Base-by-base conservation (phyloP, 495 filamentous ascomycete genomes). In the Glutinoglossum americanum region DNA sequence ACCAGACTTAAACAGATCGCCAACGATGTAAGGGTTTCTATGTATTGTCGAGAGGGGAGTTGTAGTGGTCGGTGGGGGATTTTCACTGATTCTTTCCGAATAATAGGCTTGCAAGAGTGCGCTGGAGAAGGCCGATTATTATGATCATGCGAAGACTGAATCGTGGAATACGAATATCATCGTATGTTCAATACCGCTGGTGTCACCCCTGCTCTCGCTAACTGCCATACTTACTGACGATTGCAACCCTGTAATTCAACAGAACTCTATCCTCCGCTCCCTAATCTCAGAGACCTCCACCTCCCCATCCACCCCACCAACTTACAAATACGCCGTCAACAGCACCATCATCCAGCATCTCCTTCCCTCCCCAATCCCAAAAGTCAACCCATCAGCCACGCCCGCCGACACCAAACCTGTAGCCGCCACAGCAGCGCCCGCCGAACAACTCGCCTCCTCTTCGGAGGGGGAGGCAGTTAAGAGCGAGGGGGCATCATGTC, bases 271-370 rank as follows among this genome's bases (percentile, higher is more conserved):
- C 72, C 84, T 98, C 58, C 81, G 85, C 66, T 76, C 81, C 54
- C 74, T 97, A 57, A 88, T 96, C 68, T 76, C 82, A 58, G 89
- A 94, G 63, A 83, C 87, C 45, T 54, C 65, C 17, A 64, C 70
- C 69, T n/a, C 59, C 56, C 49, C 75, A 73, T 58, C 67, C 27
- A 68, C 76, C 25, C 62, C 68, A 0, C 68, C 76, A 8, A 69
- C 70, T 17, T 93, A 82, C 76, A 95, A 96, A 69, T 98, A 86
- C 70, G 82, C 85, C 60, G 87, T 94, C 68, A 95, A 93, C 76
- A 93, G 86, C 75, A 97, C 89, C 62, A 96, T 97, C 66, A 92
- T 98, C 60, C 92, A 98, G 69, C 90, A 98, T 66, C 72, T 83
- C 15, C 70, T 79, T 51, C 70, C 78, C 2, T 59, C 57, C 21